Base-by-base conservation (phyloP, 2,329 filamentous ascomycete species). In the Arthroderma sp. region DNA sequence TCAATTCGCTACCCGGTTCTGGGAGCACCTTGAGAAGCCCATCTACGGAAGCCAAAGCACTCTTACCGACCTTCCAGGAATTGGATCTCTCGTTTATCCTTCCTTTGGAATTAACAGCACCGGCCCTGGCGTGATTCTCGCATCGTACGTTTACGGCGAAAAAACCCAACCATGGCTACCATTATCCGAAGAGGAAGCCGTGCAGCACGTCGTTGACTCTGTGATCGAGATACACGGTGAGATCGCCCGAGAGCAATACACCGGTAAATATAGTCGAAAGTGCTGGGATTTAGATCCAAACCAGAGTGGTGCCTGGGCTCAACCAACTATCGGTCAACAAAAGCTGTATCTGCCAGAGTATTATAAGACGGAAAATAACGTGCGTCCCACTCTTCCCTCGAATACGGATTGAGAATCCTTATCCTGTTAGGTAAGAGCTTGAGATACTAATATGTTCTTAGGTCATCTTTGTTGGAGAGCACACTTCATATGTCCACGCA, bases 21-120 rank as follows among this genome's bases (percentile, higher is more conserved):
- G 60, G 60, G 60, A 62, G 40, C 49, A 54, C 5, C 56, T 56
- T 4, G 49, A 55, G 1, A 44, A 47, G 11, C 59, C 56, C 11
- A 62, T 62, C 38, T 58, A 58, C 4, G 59, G 59, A 6, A 76
- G 78, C 5, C 62, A 58, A 36, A 58, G 57, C 8, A 51, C 63
- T 7, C 56, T 58, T 40, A 48, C 56, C 1, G 37, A 55, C 1
- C 31, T 42, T 34, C 40, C 40, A 7, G 58, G 60, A 1, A 51
- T 65, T 32, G 62, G 61, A 1, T 54, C 42, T 4, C 55, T 64
- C 5, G 64, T 60, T 45, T 65, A 64, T 38, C 62, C 62, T 3
- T 60, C 58, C 0, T 65, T 57, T 38, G 60, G 61, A 10, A 52
- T 63, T 6, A 64, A 64, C 27, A 56, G 55, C 3, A 60, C 60